These are phyloP conservation scores for Paramecium pentaurelia DNA, from an alignment of 73 alveolate genomes.

Conservation along the genomic window DNA sequence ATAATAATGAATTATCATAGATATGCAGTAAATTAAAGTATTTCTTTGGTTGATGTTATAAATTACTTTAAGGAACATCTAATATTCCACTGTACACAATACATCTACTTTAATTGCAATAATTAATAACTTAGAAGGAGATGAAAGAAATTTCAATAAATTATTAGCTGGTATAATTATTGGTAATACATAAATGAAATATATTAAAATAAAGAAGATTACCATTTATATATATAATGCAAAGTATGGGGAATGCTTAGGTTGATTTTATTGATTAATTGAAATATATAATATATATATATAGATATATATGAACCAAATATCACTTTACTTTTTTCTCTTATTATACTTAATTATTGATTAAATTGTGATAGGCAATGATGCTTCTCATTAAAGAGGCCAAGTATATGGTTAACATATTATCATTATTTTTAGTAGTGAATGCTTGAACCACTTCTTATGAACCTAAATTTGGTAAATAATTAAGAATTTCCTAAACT, in stretches of 20 bases:
- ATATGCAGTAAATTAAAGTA: too few relatives aligned
- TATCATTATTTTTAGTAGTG: constrained; percentile 75
- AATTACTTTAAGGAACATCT: too few relatives aligned
- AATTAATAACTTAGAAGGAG: too few relatives aligned
- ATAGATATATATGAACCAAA: not conserved
- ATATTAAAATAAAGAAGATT: not conserved
- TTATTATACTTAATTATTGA: constrained; percentile 64
- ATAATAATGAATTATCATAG: too few relatives aligned
- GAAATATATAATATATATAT: not conserved
- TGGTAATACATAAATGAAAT: not conserved
- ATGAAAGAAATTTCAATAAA: too few relatives aligned
- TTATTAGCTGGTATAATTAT: not conserved
- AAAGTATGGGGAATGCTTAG: not conserved
- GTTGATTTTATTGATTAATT: not conserved
- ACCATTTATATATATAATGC: not conserved
- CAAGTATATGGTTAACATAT: constrained; percentile 75
- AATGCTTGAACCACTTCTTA: constrained; percentile 65
- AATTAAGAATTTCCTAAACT: constrained; percentile 76
- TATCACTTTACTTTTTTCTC: not conserved
- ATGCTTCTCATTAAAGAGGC: constrained; percentile 68
- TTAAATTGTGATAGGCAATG: constrained; percentile 76
- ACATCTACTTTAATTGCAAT: too few relatives aligned
- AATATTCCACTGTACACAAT: too few relatives aligned
- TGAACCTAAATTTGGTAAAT: constrained; percentile 70
- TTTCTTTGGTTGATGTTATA: too few relatives aligned